phyloP scores from a whole-genome alignment of 140 eudicot genomes.

The Bidens hawaiensis region DNA sequence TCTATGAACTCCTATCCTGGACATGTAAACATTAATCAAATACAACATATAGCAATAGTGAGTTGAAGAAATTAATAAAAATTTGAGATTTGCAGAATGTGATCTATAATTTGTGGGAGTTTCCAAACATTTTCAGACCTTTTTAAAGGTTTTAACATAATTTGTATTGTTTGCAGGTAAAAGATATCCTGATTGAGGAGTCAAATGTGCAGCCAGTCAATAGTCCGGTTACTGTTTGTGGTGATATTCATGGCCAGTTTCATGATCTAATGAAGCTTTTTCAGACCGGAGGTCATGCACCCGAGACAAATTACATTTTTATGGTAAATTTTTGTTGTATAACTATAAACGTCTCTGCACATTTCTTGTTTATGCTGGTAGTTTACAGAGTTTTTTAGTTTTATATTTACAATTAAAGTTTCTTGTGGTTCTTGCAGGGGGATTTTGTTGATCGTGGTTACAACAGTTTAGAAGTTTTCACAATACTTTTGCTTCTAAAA shows the following conservation, averaged over 20 bases:
- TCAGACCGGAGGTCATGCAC: slow-evolving; percentile 97
- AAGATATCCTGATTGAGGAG: slow-evolving; percentile 95
- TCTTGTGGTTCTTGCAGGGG: slow-evolving; percentile 53
- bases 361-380: neutral
- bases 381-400: neutral
- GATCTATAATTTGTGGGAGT: neutral
- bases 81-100: neutral
- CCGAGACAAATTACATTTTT: slow-evolving; percentile 91
- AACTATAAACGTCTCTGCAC: neutral
- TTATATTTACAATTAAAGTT: slow-evolving; percentile 6
- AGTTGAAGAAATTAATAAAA: neutral
- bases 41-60: neutral
- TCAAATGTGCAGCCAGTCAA: slow-evolving; percentile 99
- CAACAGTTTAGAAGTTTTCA: slow-evolving; percentile 95
- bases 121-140: neutral
- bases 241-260: slow-evolving; percentile 97
- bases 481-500: slow-evolving; percentile 94
- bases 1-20: too few relatives aligned
- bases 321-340: slow-evolving; percentile 47
- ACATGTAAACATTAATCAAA: too few relatives aligned
- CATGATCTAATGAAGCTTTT: slow-evolving; percentile 97
- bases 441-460: slow-evolving; percentile 99
- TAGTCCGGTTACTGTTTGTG: slow-evolving; percentile 98
- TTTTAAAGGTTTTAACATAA: neutral
- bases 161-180: slow-evolving; percentile 52